Conservation (phyloP, 179 eudicot species). For the Beta corolliflora region DNA sequence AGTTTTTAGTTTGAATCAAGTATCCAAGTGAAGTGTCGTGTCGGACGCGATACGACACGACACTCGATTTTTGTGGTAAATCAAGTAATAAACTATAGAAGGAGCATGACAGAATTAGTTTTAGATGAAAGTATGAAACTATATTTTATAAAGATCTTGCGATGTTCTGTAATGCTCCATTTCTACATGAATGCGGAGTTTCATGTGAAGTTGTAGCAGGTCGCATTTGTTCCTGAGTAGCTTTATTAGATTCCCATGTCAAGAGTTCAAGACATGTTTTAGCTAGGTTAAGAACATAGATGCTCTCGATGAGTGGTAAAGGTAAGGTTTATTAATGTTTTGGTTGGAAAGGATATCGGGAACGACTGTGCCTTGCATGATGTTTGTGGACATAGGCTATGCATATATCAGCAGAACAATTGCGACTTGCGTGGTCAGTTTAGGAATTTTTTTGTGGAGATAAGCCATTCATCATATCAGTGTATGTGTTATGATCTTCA, state of each 20-base stretch:
- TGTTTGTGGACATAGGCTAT: neutral
- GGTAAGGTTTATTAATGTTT: neutral
- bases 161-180: neutral
- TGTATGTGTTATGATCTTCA: neutral
- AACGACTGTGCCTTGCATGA: neutral
- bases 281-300: neutral
- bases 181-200: neutral
- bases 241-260: neutral
- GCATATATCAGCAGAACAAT: neutral
- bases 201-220: neutral
- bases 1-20: too few relatives aligned
- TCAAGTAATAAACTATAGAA: too few relatives aligned
- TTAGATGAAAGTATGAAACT: neutral
- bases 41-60: too few relatives aligned
- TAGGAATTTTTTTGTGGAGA: neutral
- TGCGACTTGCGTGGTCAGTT: neutral
- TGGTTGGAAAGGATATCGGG: neutral
- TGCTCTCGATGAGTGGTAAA: neutral
- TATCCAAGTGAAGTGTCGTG: too few relatives aligned
- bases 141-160: neutral
- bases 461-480: neutral
- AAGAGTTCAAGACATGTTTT: neutral
- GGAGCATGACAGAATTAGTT: neutral
- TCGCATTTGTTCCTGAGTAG: neutral
- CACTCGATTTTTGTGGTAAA: too few relatives aligned